phyloP scores from a whole-genome alignment of 305 asterid species.

The Ilex paraguariensis region DNA sequence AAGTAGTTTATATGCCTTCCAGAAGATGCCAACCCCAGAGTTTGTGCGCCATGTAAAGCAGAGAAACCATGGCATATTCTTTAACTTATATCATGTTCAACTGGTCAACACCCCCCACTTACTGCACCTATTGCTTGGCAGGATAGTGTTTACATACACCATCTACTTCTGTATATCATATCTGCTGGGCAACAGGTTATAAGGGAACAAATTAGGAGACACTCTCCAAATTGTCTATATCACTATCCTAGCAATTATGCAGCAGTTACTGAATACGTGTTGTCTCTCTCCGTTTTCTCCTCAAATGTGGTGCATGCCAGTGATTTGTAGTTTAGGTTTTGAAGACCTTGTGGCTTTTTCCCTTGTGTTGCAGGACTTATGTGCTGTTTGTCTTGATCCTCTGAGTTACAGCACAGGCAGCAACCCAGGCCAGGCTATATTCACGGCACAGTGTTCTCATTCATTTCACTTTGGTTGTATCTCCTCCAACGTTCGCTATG shows the following conservation, averaged over 20 bases:
- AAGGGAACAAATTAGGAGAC: too few relatives aligned
- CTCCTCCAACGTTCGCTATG: slow-evolving; percentile 82
- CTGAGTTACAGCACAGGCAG: slow-evolving; percentile 57
- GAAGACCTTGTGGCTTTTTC: slow-evolving; percentile 5
- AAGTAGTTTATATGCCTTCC: too few relatives aligned
- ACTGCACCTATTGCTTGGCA: too few relatives aligned
- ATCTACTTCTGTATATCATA: too few relatives aligned
- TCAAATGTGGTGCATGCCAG: neutral
- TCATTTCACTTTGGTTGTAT: slow-evolving; percentile 91
- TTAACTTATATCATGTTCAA: too few relatives aligned
- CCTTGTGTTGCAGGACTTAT: slow-evolving; percentile 43
- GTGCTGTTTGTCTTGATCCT: slow-evolving; percentile 82
- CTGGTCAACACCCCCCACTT: too few relatives aligned
- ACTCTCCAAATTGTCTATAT: neutral
- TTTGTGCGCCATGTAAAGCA: too few relatives aligned
- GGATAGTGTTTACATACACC: too few relatives aligned
- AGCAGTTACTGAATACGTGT: neutral
- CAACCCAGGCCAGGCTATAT: slow-evolving; percentile 78
- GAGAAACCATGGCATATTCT: too few relatives aligned
- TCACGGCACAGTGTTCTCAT: slow-evolving; percentile 91
- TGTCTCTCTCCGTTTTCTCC: too few relatives aligned
- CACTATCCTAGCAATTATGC: neutral
- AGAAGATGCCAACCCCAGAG: too few relatives aligned
- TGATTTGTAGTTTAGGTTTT: neutral
- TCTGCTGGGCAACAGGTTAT: too few relatives aligned